phyloP scores from a whole-genome alignment of 2,329 filamentous ascomycete genomes.

The Capronia coronata region DNA sequence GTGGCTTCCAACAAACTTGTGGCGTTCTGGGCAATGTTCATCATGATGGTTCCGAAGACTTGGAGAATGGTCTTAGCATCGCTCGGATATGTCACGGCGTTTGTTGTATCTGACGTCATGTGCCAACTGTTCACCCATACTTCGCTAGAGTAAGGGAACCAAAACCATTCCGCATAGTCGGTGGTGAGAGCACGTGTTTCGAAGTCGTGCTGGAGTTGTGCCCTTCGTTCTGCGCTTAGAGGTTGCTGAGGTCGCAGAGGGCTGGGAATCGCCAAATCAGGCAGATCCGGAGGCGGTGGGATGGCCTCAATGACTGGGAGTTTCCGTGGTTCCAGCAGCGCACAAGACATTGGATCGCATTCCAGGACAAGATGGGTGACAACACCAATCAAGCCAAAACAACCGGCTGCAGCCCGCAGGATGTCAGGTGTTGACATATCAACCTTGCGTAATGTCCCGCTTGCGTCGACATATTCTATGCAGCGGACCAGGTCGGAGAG shows the following conservation, averaged over 20 bases:
- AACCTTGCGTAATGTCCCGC: conserved; percentile 34
- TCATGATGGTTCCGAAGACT: conserved; percentile 19
- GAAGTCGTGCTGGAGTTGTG: conserved; percentile 34
- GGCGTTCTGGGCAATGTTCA: conserved; percentile 21
- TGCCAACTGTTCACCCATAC: conserved; percentile 47
- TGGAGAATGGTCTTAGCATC: conserved; percentile 21
- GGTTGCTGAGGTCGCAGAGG: conserved; percentile 18
- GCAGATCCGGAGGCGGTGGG: conserved; percentile 21
- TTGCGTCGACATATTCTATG: conserved; percentile 46
- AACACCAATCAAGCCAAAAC: conserved; percentile 45
- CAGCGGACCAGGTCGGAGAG: conserved; percentile 43
- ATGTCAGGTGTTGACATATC: conserved; percentile 37
- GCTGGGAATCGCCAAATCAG: conserved; percentile 15
- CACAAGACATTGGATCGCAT: conserved; percentile 44
- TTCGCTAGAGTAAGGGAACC: conserved; percentile 44
- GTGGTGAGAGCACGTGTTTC: conserved; percentile 36
- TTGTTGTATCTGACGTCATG: conserved; percentile 22
- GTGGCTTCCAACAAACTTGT: conserved; percentile 17
- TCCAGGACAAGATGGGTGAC: conserved; percentile 47
- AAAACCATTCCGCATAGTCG: conserved; percentile 48
- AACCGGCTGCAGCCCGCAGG: conserved; percentile 41
- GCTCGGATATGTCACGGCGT: conserved; percentile 18
- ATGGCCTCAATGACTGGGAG: conserved; percentile 27
- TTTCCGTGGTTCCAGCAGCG: conserved; percentile 42
- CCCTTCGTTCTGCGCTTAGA: conserved; percentile 15